These are phyloP conservation scores for Hysterium pulicare DNA, from an alignment of 2,329 filamentous ascomycete genomes.

Conservation along the genomic window DNA sequence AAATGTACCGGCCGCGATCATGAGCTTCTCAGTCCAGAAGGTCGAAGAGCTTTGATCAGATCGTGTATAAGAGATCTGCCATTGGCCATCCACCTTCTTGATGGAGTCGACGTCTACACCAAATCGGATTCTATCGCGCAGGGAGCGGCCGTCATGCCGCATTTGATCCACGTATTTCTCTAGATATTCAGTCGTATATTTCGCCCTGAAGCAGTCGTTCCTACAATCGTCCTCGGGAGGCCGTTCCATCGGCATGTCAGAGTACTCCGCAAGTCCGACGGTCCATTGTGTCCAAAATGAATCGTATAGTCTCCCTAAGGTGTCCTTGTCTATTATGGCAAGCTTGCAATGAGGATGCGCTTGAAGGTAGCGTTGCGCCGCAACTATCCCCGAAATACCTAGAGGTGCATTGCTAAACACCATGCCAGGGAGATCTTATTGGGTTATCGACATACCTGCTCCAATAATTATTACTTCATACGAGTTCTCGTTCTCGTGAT, in stretches of 20 bases:
- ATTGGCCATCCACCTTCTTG: conserved; percentile 6
- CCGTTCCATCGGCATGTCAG: conserved; percentile 15
- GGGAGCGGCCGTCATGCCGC: conserved; percentile 12
- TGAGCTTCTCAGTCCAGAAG: conserved; percentile 13
- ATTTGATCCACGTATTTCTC: conserved; percentile 23
- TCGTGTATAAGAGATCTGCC: conserved; percentile 2
- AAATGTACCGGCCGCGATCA: conserved; percentile 20
- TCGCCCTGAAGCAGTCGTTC: conserved; percentile 19
- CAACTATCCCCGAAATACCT: conserved; percentile 14
- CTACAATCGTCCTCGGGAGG: conserved; percentile 11
- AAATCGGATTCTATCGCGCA: conserved; percentile 16
- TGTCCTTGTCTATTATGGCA: conserved; percentile 14
- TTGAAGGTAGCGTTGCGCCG: conserved; percentile 16
- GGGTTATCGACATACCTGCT: too few relatives aligned
- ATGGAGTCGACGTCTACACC: conserved; percentile 14
- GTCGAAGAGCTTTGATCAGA: not conserved
- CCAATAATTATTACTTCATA: too few relatives aligned
- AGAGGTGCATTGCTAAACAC: not conserved
- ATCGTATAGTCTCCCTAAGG: conserved; percentile 15
- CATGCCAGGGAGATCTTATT: too few relatives aligned
- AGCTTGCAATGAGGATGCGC: conserved; percentile 15
- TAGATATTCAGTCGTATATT: conserved; percentile 20
- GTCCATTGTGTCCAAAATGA: conserved; percentile 25
- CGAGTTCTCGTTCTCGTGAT: too few relatives aligned
- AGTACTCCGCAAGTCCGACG: conserved; percentile 19